Percentiles rank a stretch among this genome's conserved stretches.
Conservation (phyloP, 139 green algal species). For the Chlorella sp. region DNA sequence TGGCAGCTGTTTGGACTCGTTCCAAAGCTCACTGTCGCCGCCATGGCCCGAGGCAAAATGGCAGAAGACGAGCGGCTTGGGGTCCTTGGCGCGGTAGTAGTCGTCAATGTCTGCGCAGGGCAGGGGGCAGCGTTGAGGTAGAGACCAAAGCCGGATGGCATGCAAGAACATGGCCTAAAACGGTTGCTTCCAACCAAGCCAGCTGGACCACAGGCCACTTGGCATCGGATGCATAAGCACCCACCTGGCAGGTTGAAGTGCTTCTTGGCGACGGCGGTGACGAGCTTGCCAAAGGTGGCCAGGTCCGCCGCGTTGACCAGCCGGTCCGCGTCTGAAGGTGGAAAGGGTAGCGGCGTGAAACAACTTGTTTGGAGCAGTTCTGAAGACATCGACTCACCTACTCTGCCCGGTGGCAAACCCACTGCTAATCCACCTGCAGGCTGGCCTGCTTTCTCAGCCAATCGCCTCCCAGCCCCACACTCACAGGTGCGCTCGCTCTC, state of each 20-base stretch:
- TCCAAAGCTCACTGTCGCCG: slow-evolving; percentile 59
- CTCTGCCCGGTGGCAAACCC: too few species aligned
- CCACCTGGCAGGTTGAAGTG: slow-evolving; percentile 27
- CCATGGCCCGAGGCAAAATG: slow-evolving; percentile 83
- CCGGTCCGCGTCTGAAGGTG: slow-evolving; percentile 14
- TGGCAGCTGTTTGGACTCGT: too few species aligned
- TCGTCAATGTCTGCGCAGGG: slow-evolving; percentile 83
- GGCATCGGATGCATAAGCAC: too few species aligned
- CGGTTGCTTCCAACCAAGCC: too few species aligned
- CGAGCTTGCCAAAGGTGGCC: slow-evolving; percentile 6
- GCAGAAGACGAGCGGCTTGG: slow-evolving; percentile 91
- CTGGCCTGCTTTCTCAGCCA: too few species aligned
- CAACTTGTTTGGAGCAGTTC: neutral
- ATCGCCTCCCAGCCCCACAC: neutral
- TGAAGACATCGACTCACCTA: too few species aligned
- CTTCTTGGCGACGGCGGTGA: slow-evolving; percentile 14
- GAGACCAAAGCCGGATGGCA: too few species aligned
- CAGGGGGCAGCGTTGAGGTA: neutral
- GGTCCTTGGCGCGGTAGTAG: slow-evolving; percentile 89
- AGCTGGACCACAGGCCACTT: too few species aligned
- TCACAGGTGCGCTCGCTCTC: slow-evolving; percentile 89
- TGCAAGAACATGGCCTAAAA: too few species aligned
- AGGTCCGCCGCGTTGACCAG: slow-evolving; percentile 17
- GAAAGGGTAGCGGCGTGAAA: too few species aligned
- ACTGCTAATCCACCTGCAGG: too few species aligned